Evolutionary conservation across 208 protist species (phyloP).

Genomic region (Entamoeba invadens): DNA sequence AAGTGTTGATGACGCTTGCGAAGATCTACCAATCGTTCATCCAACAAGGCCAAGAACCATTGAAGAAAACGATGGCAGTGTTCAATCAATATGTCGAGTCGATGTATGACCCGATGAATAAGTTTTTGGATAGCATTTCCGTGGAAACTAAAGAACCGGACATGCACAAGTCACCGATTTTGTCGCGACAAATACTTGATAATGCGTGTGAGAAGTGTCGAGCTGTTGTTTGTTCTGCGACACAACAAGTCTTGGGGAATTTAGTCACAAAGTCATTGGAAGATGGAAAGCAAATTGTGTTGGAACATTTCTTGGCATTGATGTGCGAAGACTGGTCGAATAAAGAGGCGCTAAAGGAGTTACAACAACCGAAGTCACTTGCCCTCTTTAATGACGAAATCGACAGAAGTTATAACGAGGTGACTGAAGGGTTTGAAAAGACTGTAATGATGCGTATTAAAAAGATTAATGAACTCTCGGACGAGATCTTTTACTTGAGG

Average conservation of each 20-base stretch:
- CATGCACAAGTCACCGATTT: not conserved
- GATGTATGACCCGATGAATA: not conserved
- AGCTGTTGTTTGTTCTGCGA: not conserved
- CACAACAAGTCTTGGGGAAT: not conserved
- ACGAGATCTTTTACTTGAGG: not conserved
- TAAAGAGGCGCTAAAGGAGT: not conserved
- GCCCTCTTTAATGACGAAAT: not conserved
- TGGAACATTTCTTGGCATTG: not conserved
- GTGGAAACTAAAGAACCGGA: not conserved
- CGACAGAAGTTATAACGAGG: not conserved
- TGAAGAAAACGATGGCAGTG: not conserved
- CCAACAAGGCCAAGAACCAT: not conserved
- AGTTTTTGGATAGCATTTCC: not conserved
- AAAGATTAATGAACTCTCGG: not conserved
- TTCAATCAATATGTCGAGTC: not conserved
- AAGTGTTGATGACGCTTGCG: not conserved
- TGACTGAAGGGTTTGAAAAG: not conserved
- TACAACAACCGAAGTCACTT: not conserved
- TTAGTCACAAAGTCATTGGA: not conserved
- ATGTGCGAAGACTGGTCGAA: not conserved
- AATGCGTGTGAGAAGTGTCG: not conserved
- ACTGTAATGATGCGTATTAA: not conserved
- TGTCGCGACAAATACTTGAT: not conserved
- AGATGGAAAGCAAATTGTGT: not conserved
- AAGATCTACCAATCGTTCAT: not conserved